Evolutionary conservation across 2,329 filamentous ascomycete species (phyloP), one percentile per base, ranked within the genome.

Genomic region (Colletotrichum kahawae): DNA sequence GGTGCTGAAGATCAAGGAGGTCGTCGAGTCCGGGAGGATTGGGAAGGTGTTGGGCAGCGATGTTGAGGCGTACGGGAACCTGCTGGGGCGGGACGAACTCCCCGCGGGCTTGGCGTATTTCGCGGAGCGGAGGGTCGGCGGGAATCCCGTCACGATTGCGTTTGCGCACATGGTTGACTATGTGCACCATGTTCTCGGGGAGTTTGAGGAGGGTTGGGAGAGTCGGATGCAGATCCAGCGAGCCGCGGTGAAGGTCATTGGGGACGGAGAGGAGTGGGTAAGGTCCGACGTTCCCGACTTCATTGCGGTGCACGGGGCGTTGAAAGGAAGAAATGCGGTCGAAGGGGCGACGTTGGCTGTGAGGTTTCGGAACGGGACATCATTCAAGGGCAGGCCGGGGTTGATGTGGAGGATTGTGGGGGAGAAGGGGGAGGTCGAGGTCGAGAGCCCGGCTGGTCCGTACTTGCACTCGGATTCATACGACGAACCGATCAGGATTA

Each of bases 11-110:
- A 38, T 92, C 5, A 85, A 83, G 33, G 82, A 87, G 13, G 54
- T 91, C 3, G 64, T 92, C 5, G 81, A 79, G 0, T 79, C 82
- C 0, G 88, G 88, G 0, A 81, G 80, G 6, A 85, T 92, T 38
- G 90, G 91, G 0, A 87, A 85, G 56, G 82, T 92, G 1, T 78
- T 92, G 18, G 90, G 89, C 69, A 87, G 85, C 18, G 88, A 90
- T 29, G 77, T 87, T 21, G 81, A 81, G 31, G 84, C 82, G 0
- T 83, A 79, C 43, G 87, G 85, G 0, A 86, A 84, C 3, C 80
- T 84, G 1, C 77, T 81, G 0, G 79, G 81, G 10, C 78, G 86
- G 3, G 82, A 84, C 3, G 71, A 72, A 0, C 4, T 88, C 4
- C 77, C 81, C 0, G 79, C 80, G 36, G 81, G 81, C 1, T 77